Conservation (phyloP, 169 alveolate species). For the Eimeria mitis region DNA sequence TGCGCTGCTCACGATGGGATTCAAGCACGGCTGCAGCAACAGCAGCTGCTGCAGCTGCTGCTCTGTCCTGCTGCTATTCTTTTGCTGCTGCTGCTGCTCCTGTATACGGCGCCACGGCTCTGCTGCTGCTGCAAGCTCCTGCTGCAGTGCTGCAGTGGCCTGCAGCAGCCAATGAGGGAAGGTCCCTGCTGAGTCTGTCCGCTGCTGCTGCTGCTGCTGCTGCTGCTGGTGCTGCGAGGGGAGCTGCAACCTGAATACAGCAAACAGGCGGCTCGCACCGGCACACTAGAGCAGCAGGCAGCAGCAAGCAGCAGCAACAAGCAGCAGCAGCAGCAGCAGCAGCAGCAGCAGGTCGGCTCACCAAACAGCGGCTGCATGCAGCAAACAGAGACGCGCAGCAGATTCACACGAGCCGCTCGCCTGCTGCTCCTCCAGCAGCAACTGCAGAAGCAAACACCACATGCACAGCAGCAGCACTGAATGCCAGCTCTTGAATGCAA, state of each 20-base stretch:
- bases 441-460: constrained; percentile 32
- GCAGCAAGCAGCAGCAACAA: constrained; percentile 17
- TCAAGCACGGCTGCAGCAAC: not conserved
- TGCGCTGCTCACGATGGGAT: not conserved
- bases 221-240: constrained; percentile 49
- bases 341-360: constrained; percentile 23
- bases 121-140: constrained; percentile 58
- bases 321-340: not conserved
- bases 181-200: not conserved
- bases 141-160: constrained; percentile 64
- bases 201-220: constrained; percentile 49
- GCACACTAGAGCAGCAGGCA: not conserved
- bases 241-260: constrained; percentile 29
- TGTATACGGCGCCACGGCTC: constrained; percentile 5
- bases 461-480: not conserved
- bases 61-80: not conserved
- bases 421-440: constrained; percentile 61
- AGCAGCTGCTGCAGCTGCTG: constrained; percentile 15
- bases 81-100: constrained; percentile 15
- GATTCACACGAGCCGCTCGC: not conserved
- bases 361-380: constrained; percentile 61
- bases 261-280: not conserved
- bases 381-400: constrained; percentile 69
- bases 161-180: constrained; percentile 58
- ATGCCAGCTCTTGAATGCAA: not conserved